Evolutionary conservation across 129 eudicot genomes (phyloP), one percentile per base, ranked within the genome.

Genomic region (Lactuca sativa): DNA sequence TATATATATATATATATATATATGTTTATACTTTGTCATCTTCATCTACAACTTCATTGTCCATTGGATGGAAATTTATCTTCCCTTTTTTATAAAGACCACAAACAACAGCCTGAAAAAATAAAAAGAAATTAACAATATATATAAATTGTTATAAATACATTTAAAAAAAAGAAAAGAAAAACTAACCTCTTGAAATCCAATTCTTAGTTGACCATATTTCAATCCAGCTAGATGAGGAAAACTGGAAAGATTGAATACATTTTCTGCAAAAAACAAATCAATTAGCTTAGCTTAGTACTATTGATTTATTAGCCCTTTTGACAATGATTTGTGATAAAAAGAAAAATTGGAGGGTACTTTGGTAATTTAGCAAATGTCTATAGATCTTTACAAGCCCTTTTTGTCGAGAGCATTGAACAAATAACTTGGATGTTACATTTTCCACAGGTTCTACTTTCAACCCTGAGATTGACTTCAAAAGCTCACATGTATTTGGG

Each of bases 341-440:
- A 59, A 62, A 21, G 21, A 21, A 53, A 4, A 76, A 32, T 30
- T 3, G 79, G 77, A 65, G 41, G 48, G 54, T 95, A 95, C 99
- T 95, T 85, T 59, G 90, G 86, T 90, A 95, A 75, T 95, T 86
- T 62, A 95, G 99, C 86, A 95, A 72, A 83, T 95, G 99, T 66
- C 85, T 77, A 66, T 95, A 95, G 58, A 95, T 95, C 77, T 95
- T 95, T 75, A 95, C 86, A 44, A 95, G 97, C 75, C 97, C 99
- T 74, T 85, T 95, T 49, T 95, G 99, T 53, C 99, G 84, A 80
- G 99, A 95, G 81, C 99, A 95, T 53, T 95, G 99, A 74, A 95
- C 99, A 85, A 95, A 89, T 77, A 95, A 90, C 83, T 95, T 95
- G 56, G 99, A 90, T 52, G 97, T 78, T 36, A 95, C 97, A 84